Conservation (phyloP, 768 basidiomycete species). For the Coprinellus aureogranulatus region DNA sequence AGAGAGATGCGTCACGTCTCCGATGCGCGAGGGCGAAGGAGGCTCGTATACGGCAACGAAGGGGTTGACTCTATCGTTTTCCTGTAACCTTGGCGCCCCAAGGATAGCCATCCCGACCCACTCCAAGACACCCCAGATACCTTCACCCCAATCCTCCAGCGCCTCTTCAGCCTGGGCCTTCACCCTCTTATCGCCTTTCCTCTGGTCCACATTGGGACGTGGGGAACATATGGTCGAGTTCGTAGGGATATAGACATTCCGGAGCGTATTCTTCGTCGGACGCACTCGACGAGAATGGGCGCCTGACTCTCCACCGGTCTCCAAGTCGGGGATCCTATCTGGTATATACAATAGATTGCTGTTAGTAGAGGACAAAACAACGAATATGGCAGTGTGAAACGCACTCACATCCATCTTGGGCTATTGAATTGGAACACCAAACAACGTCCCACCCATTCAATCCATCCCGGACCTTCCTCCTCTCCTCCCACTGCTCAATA, state of each 20-base stretch:
- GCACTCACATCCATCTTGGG: background rate
- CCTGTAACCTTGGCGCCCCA: constrained; percentile 64
- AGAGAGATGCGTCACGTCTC: constrained; percentile 48
- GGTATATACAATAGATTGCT: too few species aligned
- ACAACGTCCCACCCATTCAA: constrained; percentile 11
- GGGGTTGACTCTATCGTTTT: constrained; percentile 65
- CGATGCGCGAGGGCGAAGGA: constrained; percentile 44
- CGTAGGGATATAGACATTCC: constrained; percentile 15
- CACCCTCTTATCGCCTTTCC: background rate
- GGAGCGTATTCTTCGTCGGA: constrained; percentile 3
- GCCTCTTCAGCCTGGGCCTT: constrained; percentile 20
- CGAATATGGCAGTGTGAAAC: background rate
- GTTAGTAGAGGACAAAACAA: too few species aligned
- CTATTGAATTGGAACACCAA: constrained; percentile 11
- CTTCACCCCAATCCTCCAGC: constrained; percentile 51
- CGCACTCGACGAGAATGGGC: constrained; percentile 1
- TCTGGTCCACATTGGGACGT: constrained; percentile 19
- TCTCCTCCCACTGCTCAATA: constrained; percentile 5
- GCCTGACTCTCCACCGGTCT: background rate
- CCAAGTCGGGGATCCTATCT: too few species aligned
- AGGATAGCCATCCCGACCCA: constrained; percentile 73
- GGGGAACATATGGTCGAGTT: constrained; percentile 21
- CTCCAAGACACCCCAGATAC: constrained; percentile 53
- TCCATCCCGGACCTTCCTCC: background rate
- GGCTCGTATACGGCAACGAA: constrained; percentile 66